Base-by-base conservation (phyloP, 2,329 filamentous ascomycete genomes). In the Graphilbum ipis-grandicollis region DNA sequence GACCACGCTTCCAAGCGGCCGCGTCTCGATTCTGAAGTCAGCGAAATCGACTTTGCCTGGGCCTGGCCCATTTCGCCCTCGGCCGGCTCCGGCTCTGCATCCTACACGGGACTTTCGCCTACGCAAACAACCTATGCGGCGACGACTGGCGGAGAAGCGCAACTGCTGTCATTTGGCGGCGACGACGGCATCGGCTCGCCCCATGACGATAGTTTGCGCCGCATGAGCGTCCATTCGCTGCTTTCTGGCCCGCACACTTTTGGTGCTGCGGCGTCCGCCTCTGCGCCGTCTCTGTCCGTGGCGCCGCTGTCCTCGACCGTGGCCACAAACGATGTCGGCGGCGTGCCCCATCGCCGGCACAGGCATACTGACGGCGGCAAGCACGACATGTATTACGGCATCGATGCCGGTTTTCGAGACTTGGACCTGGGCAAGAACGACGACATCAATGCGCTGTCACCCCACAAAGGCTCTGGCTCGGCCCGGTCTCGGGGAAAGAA, bases 381-480 rank as follows among this genome's bases (percentile, higher is more conserved):
- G 29, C n/a, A 33, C 8, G 29, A 18, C 31, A 8, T n/a, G 15
- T 69, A 64, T 31, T 84, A 80, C 50, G 81, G 82, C 6, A 68
- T 79, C 41, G 82, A 88, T 48, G 63, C 71, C 39, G 82, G 81
- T 1, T 62, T 73, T 41, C 66, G 66, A 9, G 81, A 88, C 54
- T 56, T 71, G 17, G 81, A 88, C 47, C 57, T 80, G 1, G 71
- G 72, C 21, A 69, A 66, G 35, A 86, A 86, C 46, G 71, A 84
- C 48, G 81, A 88, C 45, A 56, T 59, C 22, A 68, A 68, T 35
- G 79, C 79, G 14, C 75, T 86, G 29, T 65, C 65, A 13, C 52
- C 50, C 3, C 22, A 23, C 14, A 28, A 15, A 28, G 22, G 30
- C 22, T 9, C 15, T 31, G 10, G 53, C 57, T 19, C 48, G 47